These are phyloP conservation scores for Colletotrichum higginsianum DNA, from an alignment of 2,329 filamentous ascomycete species.

Conservation along the genomic window DNA sequence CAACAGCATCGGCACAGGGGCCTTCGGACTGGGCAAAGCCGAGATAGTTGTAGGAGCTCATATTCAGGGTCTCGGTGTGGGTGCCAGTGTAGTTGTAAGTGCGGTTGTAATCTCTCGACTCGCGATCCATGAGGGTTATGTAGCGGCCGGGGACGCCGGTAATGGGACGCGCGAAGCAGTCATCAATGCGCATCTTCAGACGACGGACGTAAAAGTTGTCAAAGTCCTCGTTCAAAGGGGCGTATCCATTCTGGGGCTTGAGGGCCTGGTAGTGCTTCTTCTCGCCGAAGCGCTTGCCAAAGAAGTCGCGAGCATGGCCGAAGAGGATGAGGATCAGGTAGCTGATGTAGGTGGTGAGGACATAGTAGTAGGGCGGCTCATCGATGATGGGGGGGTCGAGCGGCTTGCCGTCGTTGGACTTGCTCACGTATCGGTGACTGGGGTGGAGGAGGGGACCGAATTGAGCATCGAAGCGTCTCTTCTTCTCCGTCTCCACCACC, in stretches of 20 bases:
- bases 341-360: slow-evolving; percentile 98
- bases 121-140: slow-evolving; percentile 93
- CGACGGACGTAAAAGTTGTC: slow-evolving; percentile 98
- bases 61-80: slow-evolving; percentile 93
- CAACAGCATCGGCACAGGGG: slow-evolving; percentile 93
- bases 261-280: slow-evolving; percentile 86
- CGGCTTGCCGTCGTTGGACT: slow-evolving; percentile 80
- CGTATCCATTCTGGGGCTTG: slow-evolving; percentile 88
- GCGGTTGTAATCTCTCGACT: slow-evolving; percentile 91
- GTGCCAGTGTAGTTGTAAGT: slow-evolving; percentile 92
- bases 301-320: slow-evolving; percentile 96
- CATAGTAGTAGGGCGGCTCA: slow-evolving; percentile 95
- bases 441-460: slow-evolving; percentile 88
- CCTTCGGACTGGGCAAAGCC: slow-evolving; percentile 98
- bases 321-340: slow-evolving; percentile 97
- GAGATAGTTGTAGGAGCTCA: slow-evolving; percentile 99
- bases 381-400: slow-evolving; percentile 91
- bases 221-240: slow-evolving; percentile 96
- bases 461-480: slow-evolving; percentile 87
- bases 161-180: slow-evolving; percentile 93
- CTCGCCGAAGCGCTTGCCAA: slow-evolving; percentile 94
- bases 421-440: slow-evolving; percentile 90
- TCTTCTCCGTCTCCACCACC: slow-evolving; percentile 82
- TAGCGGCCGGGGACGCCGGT: slow-evolving; percentile 95
- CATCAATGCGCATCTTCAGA: slow-evolving; percentile 94